phyloP scores from a whole-genome alignment of 768 basidiomycete genomes.

The Lactarius tabidus region DNA sequence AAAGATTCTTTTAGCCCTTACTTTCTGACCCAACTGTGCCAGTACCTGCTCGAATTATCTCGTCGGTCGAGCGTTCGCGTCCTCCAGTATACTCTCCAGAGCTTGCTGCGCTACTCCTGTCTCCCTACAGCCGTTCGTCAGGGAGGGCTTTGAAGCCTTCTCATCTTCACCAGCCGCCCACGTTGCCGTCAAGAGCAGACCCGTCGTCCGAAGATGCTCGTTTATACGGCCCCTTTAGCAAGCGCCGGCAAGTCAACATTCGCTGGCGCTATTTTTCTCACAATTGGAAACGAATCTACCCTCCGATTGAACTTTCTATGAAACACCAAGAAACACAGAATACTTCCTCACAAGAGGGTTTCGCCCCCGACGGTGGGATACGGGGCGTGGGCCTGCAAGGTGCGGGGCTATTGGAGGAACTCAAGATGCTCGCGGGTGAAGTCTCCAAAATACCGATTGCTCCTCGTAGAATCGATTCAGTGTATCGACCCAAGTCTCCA shows the following conservation, averaged over 20 bases:
- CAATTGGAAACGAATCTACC: slow-evolving; percentile 52
- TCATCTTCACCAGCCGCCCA: slow-evolving; percentile 48
- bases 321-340: slow-evolving; percentile 18
- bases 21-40: slow-evolving; percentile 43
- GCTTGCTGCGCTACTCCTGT: slow-evolving; percentile 58
- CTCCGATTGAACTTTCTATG: slow-evolving; percentile 56
- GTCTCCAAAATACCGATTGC: slow-evolving; percentile 25
- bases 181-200: slow-evolving; percentile 53
- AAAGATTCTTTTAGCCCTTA: slow-evolving; percentile 45
- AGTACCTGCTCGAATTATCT: slow-evolving; percentile 47
- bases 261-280: slow-evolving; percentile 59
- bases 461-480: slow-evolving; percentile 13
- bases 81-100: slow-evolving; percentile 64
- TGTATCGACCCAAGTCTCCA: neutral
- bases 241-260: slow-evolving; percentile 68
- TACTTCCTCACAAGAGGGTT: slow-evolving; percentile 15
- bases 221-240: slow-evolving; percentile 63
- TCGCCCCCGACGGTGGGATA: slow-evolving; percentile 30
- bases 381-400: slow-evolving; percentile 43
- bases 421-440: slow-evolving; percentile 42
- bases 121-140: slow-evolving; percentile 41
- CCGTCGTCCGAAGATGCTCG: slow-evolving; percentile 54
- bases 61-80: slow-evolving; percentile 47
- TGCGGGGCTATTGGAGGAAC: slow-evolving; percentile 40
- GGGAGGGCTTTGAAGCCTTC: slow-evolving; percentile 40